Conservation (phyloP, 495 filamentous ascomycete species). For the Podospora bellae-mahoneyi region DNA sequence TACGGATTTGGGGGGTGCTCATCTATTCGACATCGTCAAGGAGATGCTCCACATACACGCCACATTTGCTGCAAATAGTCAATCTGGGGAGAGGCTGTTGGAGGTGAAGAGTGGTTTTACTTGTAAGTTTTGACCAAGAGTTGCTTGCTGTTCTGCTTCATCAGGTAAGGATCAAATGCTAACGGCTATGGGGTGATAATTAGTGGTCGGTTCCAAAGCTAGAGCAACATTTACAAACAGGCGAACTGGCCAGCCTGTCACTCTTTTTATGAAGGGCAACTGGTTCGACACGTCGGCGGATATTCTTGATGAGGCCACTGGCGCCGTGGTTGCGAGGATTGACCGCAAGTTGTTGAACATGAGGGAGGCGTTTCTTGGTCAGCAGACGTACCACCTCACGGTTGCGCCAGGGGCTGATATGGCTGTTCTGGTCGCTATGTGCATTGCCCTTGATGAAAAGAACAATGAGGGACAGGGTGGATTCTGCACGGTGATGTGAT, state of each 20-base stretch:
- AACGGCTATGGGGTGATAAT: conserved; percentile 28
- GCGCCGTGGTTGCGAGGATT: conserved; percentile 51
- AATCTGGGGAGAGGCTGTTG: conserved; percentile 42
- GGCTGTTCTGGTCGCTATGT: conserved; percentile 57
- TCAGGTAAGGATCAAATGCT: background rate
- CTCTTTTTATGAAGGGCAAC: conserved; percentile 41
- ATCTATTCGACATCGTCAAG: conserved; percentile 53
- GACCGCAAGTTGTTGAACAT: conserved; percentile 53
- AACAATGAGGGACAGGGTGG: conserved; percentile 41
- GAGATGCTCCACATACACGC: conserved; percentile 49
- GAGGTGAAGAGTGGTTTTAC: conserved; percentile 51
- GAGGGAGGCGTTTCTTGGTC: conserved; percentile 51
- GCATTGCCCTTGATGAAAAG: conserved; percentile 61
- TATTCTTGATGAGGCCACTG: conserved; percentile 44
- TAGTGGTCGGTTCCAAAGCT: conserved; percentile 48
- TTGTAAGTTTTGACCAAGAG: conserved; percentile 37
- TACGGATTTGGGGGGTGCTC: conserved; percentile 42
- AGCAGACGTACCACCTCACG: conserved; percentile 58
- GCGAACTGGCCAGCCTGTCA: conserved; percentile 32
- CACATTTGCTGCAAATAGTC: conserved; percentile 45
- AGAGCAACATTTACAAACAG: conserved; percentile 47
- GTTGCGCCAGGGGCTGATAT: conserved; percentile 61
- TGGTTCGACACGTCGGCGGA: conserved; percentile 49
- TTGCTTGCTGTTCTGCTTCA: too few relatives aligned
- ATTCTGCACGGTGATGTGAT: conserved; percentile 2